Evolutionary conservation across 1,284 basidiomycete species (phyloP).

Genomic region (Ustilago lituana): DNA sequence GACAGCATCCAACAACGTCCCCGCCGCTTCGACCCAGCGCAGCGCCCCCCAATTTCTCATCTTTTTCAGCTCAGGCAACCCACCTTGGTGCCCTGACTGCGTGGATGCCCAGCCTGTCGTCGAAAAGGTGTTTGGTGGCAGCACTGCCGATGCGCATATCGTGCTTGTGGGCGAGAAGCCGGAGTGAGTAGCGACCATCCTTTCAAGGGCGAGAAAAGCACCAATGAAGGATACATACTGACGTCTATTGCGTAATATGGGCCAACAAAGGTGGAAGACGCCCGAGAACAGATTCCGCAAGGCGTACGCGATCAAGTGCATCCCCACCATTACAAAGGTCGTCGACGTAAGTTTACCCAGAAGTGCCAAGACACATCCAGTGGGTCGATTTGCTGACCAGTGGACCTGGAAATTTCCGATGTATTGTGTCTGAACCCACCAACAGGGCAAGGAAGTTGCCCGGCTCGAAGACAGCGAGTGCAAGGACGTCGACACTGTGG

Average conservation of each 20-base stretch:
- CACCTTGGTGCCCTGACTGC: slow-evolving; percentile 58
- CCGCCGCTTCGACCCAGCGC: neutral
- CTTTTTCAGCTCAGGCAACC: slow-evolving; percentile 52
- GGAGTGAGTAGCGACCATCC: slow-evolving; percentile 42
- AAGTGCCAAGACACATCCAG: too few relatives aligned
- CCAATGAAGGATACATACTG: too few relatives aligned
- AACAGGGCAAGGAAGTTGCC: slow-evolving; percentile 45
- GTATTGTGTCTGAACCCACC: too few relatives aligned
- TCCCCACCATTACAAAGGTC: slow-evolving; percentile 48
- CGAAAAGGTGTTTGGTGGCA: slow-evolving; percentile 37
- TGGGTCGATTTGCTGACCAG: too few relatives aligned
- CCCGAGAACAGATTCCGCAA: slow-evolving; percentile 40
- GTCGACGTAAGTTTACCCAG: slow-evolving; percentile 40
- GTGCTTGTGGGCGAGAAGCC: slow-evolving; percentile 45
- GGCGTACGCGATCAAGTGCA: slow-evolving; percentile 42
- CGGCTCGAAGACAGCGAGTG: slow-evolving; percentile 48
- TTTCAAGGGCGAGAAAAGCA: too few relatives aligned
- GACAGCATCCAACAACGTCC: slow-evolving; percentile 17
- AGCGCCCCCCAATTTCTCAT: slow-evolving; percentile 31
- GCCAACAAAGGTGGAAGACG: slow-evolving; percentile 46
- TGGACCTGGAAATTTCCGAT: too few relatives aligned
- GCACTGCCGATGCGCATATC: slow-evolving; percentile 23
- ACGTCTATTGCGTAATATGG: too few relatives aligned
- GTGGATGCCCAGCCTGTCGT: slow-evolving; percentile 45
- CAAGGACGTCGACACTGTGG: slow-evolving; percentile 29